Percentiles rank a stretch among this genome's conserved stretches.
Evolutionary conservation across 306 rosid genomes (phyloP).

Genomic region (Gynostemma pentaphyllum): DNA sequence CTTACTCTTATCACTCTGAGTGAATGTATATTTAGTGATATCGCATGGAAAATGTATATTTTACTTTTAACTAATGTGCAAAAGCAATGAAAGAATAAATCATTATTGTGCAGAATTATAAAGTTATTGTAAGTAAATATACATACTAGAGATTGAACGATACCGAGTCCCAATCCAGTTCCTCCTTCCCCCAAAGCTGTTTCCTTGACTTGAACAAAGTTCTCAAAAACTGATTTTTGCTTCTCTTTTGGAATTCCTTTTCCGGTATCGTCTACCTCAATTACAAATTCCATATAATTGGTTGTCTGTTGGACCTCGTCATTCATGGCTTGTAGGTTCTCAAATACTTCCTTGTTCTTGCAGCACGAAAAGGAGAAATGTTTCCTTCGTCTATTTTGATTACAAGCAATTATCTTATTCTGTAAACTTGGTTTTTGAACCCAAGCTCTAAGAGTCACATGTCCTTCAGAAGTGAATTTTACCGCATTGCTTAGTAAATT

Average conservation of each 20-base stretch:
- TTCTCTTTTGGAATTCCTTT: conserved; percentile 80
- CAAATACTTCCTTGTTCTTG: conserved; percentile 15
- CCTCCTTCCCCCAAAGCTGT: conserved; percentile 46
- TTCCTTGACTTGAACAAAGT: conserved; percentile 69
- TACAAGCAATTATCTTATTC: conserved; percentile 26
- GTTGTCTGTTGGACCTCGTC: conserved; percentile 18
- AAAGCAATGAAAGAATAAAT: too few species aligned
- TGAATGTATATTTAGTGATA: too few species aligned
- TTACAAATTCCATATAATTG: conserved; percentile 38
- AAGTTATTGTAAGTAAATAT: background rate
- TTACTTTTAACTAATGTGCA: too few species aligned
- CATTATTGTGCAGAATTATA: too few species aligned
- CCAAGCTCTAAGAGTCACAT: conserved; percentile 50
- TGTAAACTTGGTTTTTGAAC: conserved; percentile 33
- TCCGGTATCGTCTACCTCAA: conserved; percentile 83
- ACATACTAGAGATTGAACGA: conserved; percentile 79
- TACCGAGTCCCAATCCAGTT: conserved; percentile 93
- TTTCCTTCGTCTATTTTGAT: conserved; percentile 7
- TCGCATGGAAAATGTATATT: too few species aligned
- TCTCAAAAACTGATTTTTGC: conserved; percentile 44
- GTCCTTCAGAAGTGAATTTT: conserved; percentile 62
- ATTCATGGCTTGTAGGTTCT: conserved; percentile 19
- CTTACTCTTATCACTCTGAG: too few species aligned
- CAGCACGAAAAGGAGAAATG: conserved; percentile 18
- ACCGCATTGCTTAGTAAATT: conserved; percentile 74